A percentile compares a stretch with the other conserved stretches of the same genome.
Conservation (phyloP, 305 asterid genomes). For the Fraxinus angustifolia region DNA sequence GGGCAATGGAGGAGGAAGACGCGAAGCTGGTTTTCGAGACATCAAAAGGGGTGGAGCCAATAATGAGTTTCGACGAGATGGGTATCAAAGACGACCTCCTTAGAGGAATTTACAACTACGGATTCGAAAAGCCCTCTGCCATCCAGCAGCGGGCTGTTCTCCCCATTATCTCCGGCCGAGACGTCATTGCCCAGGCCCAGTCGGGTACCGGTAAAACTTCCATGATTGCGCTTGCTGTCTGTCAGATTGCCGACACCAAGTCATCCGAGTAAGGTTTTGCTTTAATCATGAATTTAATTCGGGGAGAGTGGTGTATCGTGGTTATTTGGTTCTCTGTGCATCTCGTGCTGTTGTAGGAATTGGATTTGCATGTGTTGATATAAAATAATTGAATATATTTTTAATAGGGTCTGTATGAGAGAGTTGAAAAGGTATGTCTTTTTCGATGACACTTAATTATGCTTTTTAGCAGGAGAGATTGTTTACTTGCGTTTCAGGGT, state of each 20-base stretch:
- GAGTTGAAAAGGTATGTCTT: neutral
- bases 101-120: conserved; percentile 81
- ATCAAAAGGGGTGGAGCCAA: conserved; percentile 84
- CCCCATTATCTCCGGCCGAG: conserved; percentile 83
- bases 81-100: conserved; percentile 77
- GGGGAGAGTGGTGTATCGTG: neutral
- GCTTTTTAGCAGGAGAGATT: neutral
- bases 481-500: neutral
- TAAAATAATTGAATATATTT: neutral
- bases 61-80: conserved; percentile 82
- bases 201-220: conserved; percentile 92
- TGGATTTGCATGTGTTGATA: neutral
- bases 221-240: conserved; percentile 93
- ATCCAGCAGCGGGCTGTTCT: conserved; percentile 90
- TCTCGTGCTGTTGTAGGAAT: neutral
- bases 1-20: conserved; percentile 49
- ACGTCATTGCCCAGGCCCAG: conserved; percentile 94
- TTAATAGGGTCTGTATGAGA: neutral
- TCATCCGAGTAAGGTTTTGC: conserved; percentile 61
- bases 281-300: neutral
- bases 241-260: conserved; percentile 88
- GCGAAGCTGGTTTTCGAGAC: conserved; percentile 71
- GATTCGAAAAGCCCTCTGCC: conserved; percentile 95
- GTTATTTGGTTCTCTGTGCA: neutral
- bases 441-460: neutral